A percentile compares a stretch with the other conserved stretches of the same genome.
Conservation (phyloP, 2,329 filamentous ascomycete species). For the Aspergillus latus region DNA sequence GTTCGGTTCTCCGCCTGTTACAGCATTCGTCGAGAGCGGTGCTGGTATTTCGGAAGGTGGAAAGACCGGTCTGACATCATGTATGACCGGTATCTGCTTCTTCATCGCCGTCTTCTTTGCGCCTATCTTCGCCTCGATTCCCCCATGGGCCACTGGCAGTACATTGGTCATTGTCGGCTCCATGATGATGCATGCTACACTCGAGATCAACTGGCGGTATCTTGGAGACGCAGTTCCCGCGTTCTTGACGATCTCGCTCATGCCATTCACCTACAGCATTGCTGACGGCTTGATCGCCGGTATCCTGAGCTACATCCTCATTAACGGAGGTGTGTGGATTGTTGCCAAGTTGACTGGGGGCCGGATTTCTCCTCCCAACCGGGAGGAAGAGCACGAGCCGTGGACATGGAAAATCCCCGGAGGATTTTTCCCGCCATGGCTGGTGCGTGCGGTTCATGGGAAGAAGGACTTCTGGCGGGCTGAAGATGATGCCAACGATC, state of each 20-base stretch:
- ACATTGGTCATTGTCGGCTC: conserved; percentile 86
- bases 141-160: conserved; percentile 84
- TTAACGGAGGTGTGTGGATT: conserved; percentile 71
- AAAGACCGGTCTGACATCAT: conserved; percentile 78
- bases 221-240: conserved; percentile 80
- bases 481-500: conserved; percentile 26
- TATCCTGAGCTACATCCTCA: conserved; percentile 71
- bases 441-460: conserved; percentile 61
- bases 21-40: conserved; percentile 84
- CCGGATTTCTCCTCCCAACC: conserved; percentile 71
- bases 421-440: conserved; percentile 73
- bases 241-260: conserved; percentile 78
- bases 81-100: conserved; percentile 77
- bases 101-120: conserved; percentile 87
- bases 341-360: conserved; percentile 67
- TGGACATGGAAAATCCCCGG: conserved; percentile 79
- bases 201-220: conserved; percentile 87
- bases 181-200: conserved; percentile 76
- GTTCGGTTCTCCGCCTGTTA: conserved; percentile 76
- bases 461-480: conserved; percentile 72
- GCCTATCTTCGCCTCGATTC: conserved; percentile 85
- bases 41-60: conserved; percentile 87
- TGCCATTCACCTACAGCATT: conserved; percentile 90
- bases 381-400: conserved; percentile 67
- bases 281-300: conserved; percentile 82